These are phyloP conservation scores for Ganoderma multipileum DNA, from an alignment of 1,284 basidiomycete genomes.

Conservation along the genomic window DNA sequence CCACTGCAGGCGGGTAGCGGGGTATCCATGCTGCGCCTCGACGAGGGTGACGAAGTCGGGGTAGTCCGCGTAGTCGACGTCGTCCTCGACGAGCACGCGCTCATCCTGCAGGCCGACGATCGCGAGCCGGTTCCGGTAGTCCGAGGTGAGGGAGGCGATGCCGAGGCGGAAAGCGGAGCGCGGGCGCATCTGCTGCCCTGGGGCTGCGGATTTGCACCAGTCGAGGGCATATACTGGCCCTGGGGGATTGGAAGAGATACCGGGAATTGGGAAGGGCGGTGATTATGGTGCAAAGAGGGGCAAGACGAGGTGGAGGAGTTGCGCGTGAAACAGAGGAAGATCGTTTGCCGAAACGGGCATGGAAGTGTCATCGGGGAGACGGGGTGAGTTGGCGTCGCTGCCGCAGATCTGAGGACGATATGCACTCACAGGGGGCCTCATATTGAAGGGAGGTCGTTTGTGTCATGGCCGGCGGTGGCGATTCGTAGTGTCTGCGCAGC, in stretches of 20 bases:
- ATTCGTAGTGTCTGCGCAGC: slow-evolving; percentile 29
- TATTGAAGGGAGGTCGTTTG: slow-evolving; percentile 74
- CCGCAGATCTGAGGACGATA: neutral
- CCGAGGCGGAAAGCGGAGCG: slow-evolving; percentile 83
- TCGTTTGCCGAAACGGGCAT: neutral
- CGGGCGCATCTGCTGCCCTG: slow-evolving; percentile 73
- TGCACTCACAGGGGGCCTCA: slow-evolving; percentile 73
- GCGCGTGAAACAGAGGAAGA: neutral
- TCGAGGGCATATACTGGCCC: slow-evolving; percentile 86
- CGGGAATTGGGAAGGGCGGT: slow-evolving; percentile 1
- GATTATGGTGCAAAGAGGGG: neutral
- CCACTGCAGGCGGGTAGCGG: slow-evolving; percentile 85
- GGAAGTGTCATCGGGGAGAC: neutral
- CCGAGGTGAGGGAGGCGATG: slow-evolving; percentile 81
- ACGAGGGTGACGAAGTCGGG: slow-evolving; percentile 84
- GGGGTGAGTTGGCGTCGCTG: slow-evolving; percentile 6
- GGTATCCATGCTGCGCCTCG: slow-evolving; percentile 83
- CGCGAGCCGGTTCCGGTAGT: slow-evolving; percentile 82
- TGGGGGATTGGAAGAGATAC: slow-evolving; percentile 38
- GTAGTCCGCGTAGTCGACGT: slow-evolving; percentile 68
- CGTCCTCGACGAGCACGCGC: slow-evolving; percentile 82
- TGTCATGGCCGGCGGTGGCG: slow-evolving; percentile 49
- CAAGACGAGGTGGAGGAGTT: neutral
- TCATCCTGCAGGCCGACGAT: slow-evolving; percentile 86
- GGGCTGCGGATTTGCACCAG: slow-evolving; percentile 83